Base-by-base conservation (phyloP, 2,329 filamentous ascomycete species). In the Pseudovirgaria hyperparasitica region DNA sequence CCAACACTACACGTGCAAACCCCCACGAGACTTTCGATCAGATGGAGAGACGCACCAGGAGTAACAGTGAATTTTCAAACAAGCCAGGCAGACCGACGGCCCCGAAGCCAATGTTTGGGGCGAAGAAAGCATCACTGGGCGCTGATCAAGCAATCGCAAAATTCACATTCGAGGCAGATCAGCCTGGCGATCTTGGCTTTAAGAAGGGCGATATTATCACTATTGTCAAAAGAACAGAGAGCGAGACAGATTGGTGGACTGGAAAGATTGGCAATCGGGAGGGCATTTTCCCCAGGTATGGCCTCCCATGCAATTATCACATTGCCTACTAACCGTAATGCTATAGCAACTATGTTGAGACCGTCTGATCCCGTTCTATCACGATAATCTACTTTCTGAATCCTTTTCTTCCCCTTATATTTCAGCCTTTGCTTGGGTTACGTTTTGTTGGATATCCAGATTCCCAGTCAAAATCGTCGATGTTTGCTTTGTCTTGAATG, bases 151-250 rank as follows among this genome's bases (percentile, higher is more conserved):
- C 85, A 0, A 66, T 94, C 12, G 90, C 90, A 3, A 65, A 94
- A 35, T 96, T 81, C 56, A 93, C 82, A 2, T 98, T 98, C 48
- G 87, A 96, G 36, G 77, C 85, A 0, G 87, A 93, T 45, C 86
- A 94, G 54, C 75, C 84, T 1, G 87, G 87, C 4, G 87, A 98
- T 51, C 54, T 96, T 30, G 82, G 78, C 0, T 98, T 98, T 59
- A 93, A 92, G 62, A 98, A 98, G 65, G 90, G 90, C 12, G 90
- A 98, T 16, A 57, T 96, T 30, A 94, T 98, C 39, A 94, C 85
- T 1, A 85, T 98, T 31, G 54, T 92, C 31, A 94, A 98, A 63
- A 80, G 81, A 55, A 96, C 87, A 5, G 82, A 96, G 4, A 94
- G 80, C 42, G 80, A 82, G 32, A 86, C 85, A 31, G 87, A 96